These are phyloP conservation scores for Malassezia psittaci DNA, from an alignment of 1,284 basidiomycete genomes.

Conservation along the genomic window DNA sequence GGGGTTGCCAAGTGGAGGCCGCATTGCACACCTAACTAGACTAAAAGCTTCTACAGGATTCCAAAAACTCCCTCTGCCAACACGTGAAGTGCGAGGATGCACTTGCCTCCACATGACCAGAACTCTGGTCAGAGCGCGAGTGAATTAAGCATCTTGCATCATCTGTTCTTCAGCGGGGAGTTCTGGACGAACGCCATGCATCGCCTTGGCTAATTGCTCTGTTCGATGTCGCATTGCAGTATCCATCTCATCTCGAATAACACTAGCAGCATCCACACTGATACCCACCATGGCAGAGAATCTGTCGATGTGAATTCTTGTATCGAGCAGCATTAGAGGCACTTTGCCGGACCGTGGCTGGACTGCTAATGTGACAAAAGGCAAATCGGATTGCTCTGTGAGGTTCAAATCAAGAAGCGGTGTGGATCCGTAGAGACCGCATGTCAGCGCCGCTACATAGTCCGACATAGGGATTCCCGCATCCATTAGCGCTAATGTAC, in stretches of 20 bases:
- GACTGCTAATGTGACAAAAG: slow-evolving; percentile 73
- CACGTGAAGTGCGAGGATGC: not conserved
- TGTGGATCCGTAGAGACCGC: slow-evolving; percentile 48
- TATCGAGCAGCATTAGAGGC: slow-evolving; percentile 83
- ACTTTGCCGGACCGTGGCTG: slow-evolving; percentile 72
- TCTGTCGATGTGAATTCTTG: slow-evolving; percentile 78
- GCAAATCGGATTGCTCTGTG: slow-evolving; percentile 80
- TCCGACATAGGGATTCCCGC: slow-evolving; percentile 84
- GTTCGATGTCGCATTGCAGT: slow-evolving; percentile 61
- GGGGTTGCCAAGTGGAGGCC: too few species aligned
- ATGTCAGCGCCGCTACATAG: slow-evolving; percentile 72
- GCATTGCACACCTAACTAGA: too few species aligned
- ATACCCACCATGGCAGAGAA: slow-evolving; percentile 78
- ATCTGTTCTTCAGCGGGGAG: not conserved
- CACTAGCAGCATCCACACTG: slow-evolving; percentile 65
- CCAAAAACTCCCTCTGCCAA: too few species aligned
- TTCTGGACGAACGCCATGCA: slow-evolving; percentile 2
- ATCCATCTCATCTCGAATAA: slow-evolving; percentile 77
- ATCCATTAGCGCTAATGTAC: slow-evolving; percentile 76
- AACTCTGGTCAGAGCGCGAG: too few species aligned
- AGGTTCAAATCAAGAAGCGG: slow-evolving; percentile 75
- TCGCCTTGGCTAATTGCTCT: slow-evolving; percentile 54
- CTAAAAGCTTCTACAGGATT: too few species aligned
- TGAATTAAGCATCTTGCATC: not conserved
- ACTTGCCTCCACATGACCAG: too few species aligned